Conservation (phyloP, 768 basidiomycete genomes). For the Termitomyces sp. region DNA sequence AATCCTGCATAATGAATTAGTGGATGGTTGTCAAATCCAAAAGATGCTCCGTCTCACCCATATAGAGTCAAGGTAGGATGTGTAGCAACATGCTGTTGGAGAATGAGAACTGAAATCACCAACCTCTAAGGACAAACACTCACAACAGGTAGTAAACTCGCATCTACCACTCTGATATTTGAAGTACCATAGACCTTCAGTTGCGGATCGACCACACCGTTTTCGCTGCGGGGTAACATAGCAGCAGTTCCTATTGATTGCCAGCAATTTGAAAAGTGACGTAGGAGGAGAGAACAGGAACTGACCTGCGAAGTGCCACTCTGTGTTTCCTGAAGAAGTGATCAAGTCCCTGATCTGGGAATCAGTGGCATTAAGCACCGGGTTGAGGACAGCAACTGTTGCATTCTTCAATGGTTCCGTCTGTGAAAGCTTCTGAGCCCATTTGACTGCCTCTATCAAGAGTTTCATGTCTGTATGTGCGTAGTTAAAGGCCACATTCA, state of each 20-base stretch:
- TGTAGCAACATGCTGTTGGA: no score
- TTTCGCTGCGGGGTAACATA: slow-evolving; percentile 2
- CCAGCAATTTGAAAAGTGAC: background rate
- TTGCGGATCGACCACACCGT: no score
- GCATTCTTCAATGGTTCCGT: slow-evolving; percentile 5
- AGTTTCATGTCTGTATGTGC: slow-evolving; percentile 4
- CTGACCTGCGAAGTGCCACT: slow-evolving; percentile 6
- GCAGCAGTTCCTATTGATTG: slow-evolving; percentile 2
- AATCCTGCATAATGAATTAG: no score
- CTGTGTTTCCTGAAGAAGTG: background rate
- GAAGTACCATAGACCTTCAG: no score
- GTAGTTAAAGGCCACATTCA: background rate
- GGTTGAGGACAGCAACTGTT: background rate
- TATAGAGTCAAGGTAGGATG: no score
- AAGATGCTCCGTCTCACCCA: no score
- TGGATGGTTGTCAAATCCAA: no score
- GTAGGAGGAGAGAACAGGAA: background rate
- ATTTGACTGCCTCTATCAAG: slow-evolving; percentile 3
- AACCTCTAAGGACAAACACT: no score
- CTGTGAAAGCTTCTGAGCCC: slow-evolving; percentile 5
- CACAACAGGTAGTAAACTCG: no score
- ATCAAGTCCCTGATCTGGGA: background rate
- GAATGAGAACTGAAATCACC: no score
- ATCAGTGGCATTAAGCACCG: background rate
- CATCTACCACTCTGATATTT: no score